Conservation (phyloP, 2,329 filamentous ascomycete species). For the Apiospora koreana region DNA sequence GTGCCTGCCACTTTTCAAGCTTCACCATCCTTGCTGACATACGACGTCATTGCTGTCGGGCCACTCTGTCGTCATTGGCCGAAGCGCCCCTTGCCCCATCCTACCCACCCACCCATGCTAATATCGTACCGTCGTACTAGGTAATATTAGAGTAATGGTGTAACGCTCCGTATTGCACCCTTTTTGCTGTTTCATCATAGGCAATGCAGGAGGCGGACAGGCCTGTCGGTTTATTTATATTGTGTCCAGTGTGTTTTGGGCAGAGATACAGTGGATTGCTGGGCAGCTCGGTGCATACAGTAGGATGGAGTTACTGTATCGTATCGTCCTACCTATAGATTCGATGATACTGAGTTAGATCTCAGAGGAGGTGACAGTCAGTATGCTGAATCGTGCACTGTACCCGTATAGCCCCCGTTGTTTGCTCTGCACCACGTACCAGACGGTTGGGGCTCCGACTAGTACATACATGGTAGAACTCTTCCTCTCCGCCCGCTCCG, state of each 20-base stretch:
- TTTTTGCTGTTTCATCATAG: background rate
- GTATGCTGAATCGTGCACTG: background rate
- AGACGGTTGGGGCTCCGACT: background rate
- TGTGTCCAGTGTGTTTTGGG: background rate
- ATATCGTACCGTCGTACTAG: background rate
- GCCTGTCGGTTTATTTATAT: background rate
- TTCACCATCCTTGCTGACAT: background rate
- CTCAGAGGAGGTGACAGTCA: background rate
- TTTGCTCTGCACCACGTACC: background rate
- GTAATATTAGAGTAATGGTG: background rate
- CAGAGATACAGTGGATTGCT: background rate
- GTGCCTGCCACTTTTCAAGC: conserved; percentile 5
- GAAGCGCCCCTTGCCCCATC: background rate
- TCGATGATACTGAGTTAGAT: background rate
- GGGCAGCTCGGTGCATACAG: too few relatives aligned
- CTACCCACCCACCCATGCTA: too few relatives aligned
- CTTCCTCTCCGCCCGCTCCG: background rate
- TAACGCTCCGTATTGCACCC: background rate
- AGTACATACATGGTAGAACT: background rate
- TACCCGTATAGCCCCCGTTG: background rate
- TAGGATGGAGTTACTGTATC: too few relatives aligned
- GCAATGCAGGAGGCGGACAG: background rate
- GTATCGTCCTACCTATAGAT: too few relatives aligned
- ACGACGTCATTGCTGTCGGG: conserved; percentile 2
- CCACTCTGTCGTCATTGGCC: conserved; percentile 1